Evolutionary conservation across 2,329 filamentous ascomycete genomes (phyloP).

Genomic region (Trichoderma guizhouense): DNA sequence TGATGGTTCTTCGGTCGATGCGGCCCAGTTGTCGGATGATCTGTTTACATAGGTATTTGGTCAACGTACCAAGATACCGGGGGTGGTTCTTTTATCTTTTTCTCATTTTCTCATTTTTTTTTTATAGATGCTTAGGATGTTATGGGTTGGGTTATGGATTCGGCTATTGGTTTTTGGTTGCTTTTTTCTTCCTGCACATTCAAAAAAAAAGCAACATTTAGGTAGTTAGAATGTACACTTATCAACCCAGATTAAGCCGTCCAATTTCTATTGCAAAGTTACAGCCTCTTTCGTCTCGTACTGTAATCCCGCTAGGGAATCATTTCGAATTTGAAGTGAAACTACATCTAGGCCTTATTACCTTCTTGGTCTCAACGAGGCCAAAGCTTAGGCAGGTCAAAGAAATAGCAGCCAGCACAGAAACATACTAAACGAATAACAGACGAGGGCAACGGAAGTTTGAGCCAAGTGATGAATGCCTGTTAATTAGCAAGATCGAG

Average conservation of each 20-base stretch:
- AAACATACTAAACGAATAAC: too few relatives aligned
- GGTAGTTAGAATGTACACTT: too few relatives aligned
- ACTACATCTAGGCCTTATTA: background rate
- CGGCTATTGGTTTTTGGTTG: background rate
- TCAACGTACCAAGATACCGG: background rate
- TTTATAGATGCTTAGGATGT: too few relatives aligned
- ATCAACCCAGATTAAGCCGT: background rate
- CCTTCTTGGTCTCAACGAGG: background rate
- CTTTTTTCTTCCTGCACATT: background rate
- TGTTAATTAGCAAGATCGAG: too few relatives aligned
- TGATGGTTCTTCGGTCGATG: background rate
- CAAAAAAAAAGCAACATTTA: background rate
- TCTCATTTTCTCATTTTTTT: too few relatives aligned
- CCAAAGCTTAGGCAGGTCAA: background rate
- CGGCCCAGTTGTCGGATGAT: background rate
- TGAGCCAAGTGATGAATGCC: too few relatives aligned
- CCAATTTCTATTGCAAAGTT: background rate
- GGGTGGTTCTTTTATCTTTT: too few relatives aligned
- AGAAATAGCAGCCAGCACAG: too few relatives aligned
- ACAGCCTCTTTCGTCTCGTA: background rate
- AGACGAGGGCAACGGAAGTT: too few relatives aligned
- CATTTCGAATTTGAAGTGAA: background rate
- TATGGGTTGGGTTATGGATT: too few relatives aligned
- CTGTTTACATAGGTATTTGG: background rate
- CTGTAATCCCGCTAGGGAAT: background rate